A percentile compares a stretch with the other conserved stretches of the same genome.
phyloP scores from a whole-genome alignment of 73 alveolate genomes.

The Loxodes magnus region DNA sequence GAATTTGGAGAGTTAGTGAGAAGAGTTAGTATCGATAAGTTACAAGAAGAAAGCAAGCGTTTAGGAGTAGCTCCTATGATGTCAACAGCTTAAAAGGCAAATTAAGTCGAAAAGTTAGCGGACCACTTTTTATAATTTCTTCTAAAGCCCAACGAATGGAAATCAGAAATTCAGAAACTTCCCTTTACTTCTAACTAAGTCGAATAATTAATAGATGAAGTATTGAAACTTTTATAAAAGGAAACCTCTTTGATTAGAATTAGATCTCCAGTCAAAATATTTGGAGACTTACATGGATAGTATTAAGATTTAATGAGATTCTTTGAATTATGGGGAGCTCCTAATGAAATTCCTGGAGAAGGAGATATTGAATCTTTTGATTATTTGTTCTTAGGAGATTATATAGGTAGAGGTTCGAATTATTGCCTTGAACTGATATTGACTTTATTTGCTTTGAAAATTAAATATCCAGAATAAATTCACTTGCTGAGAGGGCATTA shows the following conservation, averaged over 20 bases:
- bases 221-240: constrained; percentile 12
- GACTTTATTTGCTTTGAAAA: constrained; percentile 76
- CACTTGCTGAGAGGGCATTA: constrained; percentile 82
- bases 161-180: constrained; percentile 35
- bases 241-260: constrained; percentile 41
- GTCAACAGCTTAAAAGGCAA: constrained; percentile 45
- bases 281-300: constrained; percentile 87
- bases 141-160: constrained; percentile 35
- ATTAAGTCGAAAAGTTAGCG: constrained; percentile 33
- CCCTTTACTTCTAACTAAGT: constrained; percentile 31
- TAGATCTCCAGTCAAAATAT: constrained; percentile 86
- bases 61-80: constrained; percentile 40
- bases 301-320: constrained; percentile 87
- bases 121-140: constrained; percentile 20
- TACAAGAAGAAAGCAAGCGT: constrained; percentile 68
- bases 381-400: constrained; percentile 89
- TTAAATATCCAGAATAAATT: constrained; percentile 80
- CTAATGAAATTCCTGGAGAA: constrained; percentile 51
- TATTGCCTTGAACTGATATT: constrained; percentile 84
- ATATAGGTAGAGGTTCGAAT: constrained; percentile 80
- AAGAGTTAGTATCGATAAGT: constrained; percentile 54
- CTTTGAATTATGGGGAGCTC: constrained; percentile 88
- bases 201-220: constrained; percentile 25
- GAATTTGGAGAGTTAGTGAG: constrained; percentile 40
- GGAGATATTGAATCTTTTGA: constrained; percentile 84